Conservation (phyloP, 768 basidiomycete genomes). For the Phylloporus sp. region DNA sequence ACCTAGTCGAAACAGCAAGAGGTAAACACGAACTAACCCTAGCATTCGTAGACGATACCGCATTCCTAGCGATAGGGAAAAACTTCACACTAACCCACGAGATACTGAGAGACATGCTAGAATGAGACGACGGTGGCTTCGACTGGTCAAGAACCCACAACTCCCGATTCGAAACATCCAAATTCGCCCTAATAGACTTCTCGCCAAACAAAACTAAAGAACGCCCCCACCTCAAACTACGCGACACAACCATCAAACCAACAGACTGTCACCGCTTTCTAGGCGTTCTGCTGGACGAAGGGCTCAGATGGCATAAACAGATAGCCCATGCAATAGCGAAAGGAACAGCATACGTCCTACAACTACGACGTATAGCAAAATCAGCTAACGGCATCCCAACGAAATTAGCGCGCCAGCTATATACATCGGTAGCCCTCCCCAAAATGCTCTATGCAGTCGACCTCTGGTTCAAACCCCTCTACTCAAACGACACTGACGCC, state of each 20-base stretch:
- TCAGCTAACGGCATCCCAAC: background rate
- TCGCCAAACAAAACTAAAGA: background rate
- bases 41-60: slow-evolving; percentile 31
- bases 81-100: slow-evolving; percentile 18
- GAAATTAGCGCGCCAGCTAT: background rate
- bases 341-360: background rate
- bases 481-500: accelerated
- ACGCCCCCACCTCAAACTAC: background rate
- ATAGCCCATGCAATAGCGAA: background rate
- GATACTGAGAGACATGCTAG: slow-evolving; percentile 26
- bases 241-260: background rate
- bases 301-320: background rate
- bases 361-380: background rate
- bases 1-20: slow-evolving; percentile 9
- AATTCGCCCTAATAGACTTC: slow-evolving; percentile 19
- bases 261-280: background rate
- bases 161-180: slow-evolving; percentile 19
- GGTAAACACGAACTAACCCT: slow-evolving; percentile 13
- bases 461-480: background rate
- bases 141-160: slow-evolving; percentile 21
- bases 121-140: slow-evolving; percentile 4
- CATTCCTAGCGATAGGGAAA: slow-evolving; percentile 22
- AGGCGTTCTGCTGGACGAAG: background rate
- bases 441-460: background rate
- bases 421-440: background rate